Evolutionary conservation across 805 yeast genomes (phyloP), one percentile per base, ranked within the genome.

Genomic region (Wickerhamomyces chambardii): DNA sequence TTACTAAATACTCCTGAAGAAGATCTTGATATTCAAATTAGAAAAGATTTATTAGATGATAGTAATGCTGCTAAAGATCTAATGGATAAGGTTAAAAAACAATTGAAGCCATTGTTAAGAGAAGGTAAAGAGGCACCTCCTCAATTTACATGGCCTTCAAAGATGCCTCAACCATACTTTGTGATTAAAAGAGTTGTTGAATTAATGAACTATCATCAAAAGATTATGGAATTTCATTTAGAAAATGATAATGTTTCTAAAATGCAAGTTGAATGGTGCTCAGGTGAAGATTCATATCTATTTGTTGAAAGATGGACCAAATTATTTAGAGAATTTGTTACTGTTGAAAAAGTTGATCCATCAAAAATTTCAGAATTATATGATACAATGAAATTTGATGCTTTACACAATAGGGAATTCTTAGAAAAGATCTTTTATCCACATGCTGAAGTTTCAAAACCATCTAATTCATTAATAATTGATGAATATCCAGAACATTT

Each of bases 381-480:
- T 54, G 99, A 92, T 59, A 90, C 99, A 2, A 90, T 92, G 96
- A 92, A 92, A 59, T 92, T 84, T 55, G 99, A 92, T 61, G 98
- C 97, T 7, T 68, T 92, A 36, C 99, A 92, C 58, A 92, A 92
- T 57, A 70, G 98, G 37, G 83, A 82, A 25, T 92, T 92, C 53
- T 63, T 92, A 55, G 85, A 83, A 53, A 76, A 76, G 44, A 80
- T 90, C 5, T 92, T 92, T 54, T 69, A 80, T 32, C 86, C 85
- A 29, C 70, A 66, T 30, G 72, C 40, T 41, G 64, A 65, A 21
- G 66, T 64, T 22, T 60, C 55, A n/a, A 46, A 42, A 19, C 56
- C 56, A 26, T 40, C 47, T 1, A 45, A 50, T n/a, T 50, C 49
- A 2, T 35, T 50, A 28, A 34, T 51, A 31, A 49, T 51, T 29